These are phyloP conservation scores for Hypholoma fasciculare DNA, from an alignment of 768 basidiomycete genomes.

Conservation along the genomic window DNA sequence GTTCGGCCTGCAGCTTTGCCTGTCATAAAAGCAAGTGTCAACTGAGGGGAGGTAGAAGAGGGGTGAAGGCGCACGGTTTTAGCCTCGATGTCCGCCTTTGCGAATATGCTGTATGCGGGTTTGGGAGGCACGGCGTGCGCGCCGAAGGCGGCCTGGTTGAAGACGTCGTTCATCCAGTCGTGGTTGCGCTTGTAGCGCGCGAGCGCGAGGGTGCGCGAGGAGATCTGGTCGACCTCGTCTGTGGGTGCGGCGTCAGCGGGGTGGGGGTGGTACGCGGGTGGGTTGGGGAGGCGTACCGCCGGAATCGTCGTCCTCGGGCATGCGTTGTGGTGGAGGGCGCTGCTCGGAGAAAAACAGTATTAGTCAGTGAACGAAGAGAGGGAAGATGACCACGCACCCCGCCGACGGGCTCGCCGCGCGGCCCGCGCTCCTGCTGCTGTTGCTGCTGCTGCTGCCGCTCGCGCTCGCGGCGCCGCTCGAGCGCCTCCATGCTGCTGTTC, in stretches of 20 bases:
- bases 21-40: constrained; percentile 2
- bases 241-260: not conserved
- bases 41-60: not conserved
- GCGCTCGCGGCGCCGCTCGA: constrained; percentile 69
- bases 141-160: constrained; percentile 71
- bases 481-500: constrained; percentile 67
- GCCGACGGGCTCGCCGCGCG: not conserved
- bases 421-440: constrained; percentile 1
- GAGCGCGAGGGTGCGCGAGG: constrained; percentile 69
- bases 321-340: constrained; percentile 31
- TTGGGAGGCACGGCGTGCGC: constrained; percentile 41
- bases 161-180: constrained; percentile 83
- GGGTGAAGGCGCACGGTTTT: constrained; percentile 40
- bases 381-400: not conserved
- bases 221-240: constrained; percentile 73
- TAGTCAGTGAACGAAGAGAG: not conserved
- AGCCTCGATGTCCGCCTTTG: constrained; percentile 53
- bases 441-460: constrained; percentile 19
- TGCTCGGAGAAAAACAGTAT: constrained; percentile 12
- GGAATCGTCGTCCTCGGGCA: constrained; percentile 62
- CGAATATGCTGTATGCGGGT: constrained; percentile 60
- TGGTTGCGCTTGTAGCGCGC: constrained; percentile 79
- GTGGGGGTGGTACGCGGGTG: not conserved
- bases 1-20: constrained; percentile 60
- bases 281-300: constrained; percentile 43